Evolutionary conservation across 2,329 filamentous ascomycete species (phyloP).

Genomic region (Apiospora phragmitis): DNA sequence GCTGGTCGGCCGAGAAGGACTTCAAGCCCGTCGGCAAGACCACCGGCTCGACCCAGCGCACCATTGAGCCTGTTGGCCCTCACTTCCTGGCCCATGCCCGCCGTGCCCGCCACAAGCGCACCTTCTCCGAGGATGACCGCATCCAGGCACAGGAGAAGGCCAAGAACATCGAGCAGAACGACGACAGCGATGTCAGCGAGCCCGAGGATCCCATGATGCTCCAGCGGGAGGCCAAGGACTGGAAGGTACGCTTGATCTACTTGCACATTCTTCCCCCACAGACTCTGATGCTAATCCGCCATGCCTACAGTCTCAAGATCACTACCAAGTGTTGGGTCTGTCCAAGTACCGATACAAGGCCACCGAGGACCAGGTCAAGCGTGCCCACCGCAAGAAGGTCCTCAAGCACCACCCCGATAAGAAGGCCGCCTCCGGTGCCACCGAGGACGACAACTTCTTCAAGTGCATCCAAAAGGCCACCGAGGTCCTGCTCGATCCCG

Average conservation of each 20-base stretch:
- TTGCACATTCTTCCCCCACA: not conserved
- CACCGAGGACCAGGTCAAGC: constrained; percentile 98
- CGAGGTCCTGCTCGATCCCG: constrained; percentile 88
- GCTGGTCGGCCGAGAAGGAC: constrained; percentile 86
- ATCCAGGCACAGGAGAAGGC: constrained; percentile 94
- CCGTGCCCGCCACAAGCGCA: constrained; percentile 92
- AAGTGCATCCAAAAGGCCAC: constrained; percentile 99
- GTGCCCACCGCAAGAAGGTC: constrained; percentile 98
- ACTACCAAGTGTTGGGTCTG: constrained; percentile 94
- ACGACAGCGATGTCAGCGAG: constrained; percentile 90
- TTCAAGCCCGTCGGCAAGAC: constrained; percentile 83
- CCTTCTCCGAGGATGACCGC: constrained; percentile 97
- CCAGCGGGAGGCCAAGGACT: constrained; percentile 93
- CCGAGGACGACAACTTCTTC: constrained; percentile 98
- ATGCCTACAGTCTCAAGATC: constrained; percentile 75
- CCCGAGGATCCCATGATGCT: constrained; percentile 91
- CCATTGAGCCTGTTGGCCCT: constrained; percentile 93
- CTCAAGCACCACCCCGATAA: constrained; percentile 99
- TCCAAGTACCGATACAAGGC: constrained; percentile 90
- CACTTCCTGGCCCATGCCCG: constrained; percentile 98
- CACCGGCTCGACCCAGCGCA: constrained; percentile 77
- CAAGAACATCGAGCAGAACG: constrained; percentile 92
- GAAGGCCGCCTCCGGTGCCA: constrained; percentile 85
- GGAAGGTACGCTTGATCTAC: constrained; percentile 70
- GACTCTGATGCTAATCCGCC: not conserved